Evolutionary conservation across 2,329 filamentous ascomycete genomes (phyloP), one percentile per base, ranked within the genome.

Genomic region (Orbilia brochopaga): DNA sequence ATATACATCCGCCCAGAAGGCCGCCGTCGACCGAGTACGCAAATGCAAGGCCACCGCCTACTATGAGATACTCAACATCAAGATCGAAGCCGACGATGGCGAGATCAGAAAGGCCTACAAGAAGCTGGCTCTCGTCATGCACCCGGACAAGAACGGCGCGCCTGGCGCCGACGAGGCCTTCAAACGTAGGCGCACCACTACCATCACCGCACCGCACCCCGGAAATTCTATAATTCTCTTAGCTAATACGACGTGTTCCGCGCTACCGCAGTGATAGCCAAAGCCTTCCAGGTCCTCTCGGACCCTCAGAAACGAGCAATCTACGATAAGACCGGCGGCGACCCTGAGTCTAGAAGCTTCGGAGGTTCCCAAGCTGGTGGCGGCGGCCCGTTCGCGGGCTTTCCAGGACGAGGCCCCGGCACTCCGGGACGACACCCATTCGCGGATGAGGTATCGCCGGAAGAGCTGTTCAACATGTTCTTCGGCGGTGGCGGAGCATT

Each of bases 31-130:
- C 77, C 87, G 94, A 75, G 94, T 99, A 79, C 88, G 90, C 75
- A 86, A 85, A 82, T 99, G 94, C 81, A 83, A 85, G 42, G 82
- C 90, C 21, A 97, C 92, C 2, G 91, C 91, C 17, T 99, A 95
- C 81, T 99, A 99, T 82, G 94, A 97, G 79, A 97, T 99, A 76
- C 82, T 99, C 32, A 88, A 87, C 21, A 81, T 97, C 54, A 85
- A 88, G 76, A 83, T 83, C 74, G 87, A 89, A 74, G 81, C 82
- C 55, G 87, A 87, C 54, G 93, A 97, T 76, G 80, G 83, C 73
- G 93, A 97, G 78, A 92, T 99, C 79, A 99, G 97, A 81, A 97
- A 97, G 83, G 93, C 94, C 5, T 99, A 99, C 81, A 87, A 93
- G 78, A 97, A 96, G 82, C 85, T 95, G 79, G 94, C 90, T 79